Base-by-base conservation (phyloP, 306 rosid species). In the Vigna angularis region DNA sequence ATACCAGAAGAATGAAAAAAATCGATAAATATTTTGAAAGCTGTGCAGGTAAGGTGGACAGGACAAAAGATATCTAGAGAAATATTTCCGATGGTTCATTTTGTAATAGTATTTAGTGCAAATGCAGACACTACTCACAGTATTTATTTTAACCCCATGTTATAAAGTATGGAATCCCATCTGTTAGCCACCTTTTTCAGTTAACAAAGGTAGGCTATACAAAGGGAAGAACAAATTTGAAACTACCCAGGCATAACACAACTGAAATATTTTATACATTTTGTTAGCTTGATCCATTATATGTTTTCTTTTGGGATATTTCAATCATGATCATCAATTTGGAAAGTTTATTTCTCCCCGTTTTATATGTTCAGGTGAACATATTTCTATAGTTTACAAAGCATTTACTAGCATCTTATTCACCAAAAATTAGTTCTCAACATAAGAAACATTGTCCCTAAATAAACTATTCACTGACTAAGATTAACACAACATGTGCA, bases 291-390 rank as follows among this genome's bases (percentile, higher is more conserved):
- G 66, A 30, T 36, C 65, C 50, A 0, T 15, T 13, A 58, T 24
- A 56, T 70, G 58, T 34, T 68, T 48, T 57, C 22, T 32, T 49
- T 11, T 3, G 36, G 5, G 17, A 66, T 47, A 66, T 48, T 51
- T 47, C 18, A 34, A 24, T 38, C 18, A 58, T 26, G 45, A 32
- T 26, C 44, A 62, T 26, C 44, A 62, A 62, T 15, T 44, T 34
- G 18, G 44, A 56, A 38, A 22, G 44, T 15, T 24, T 36, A 59
- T 48, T 15, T 70, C 45, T 48, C 61, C 32, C 61, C 40, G 58
- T 68, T 67, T 53, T 40, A n/a, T 67, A 53, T n/a, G 50, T 77
- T 45, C 59, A 77, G 13, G 68, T 26, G 68, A 47, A 40, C 38
- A 14, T 55, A 42, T 56, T 55, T 69, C 30, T 20, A 48, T 15